A percentile compares a stretch with the other conserved stretches of the same genome.
These are phyloP conservation scores for Leersia perrieri DNA, from an alignment of 176 grass and related monocot genomes.

Conservation along the genomic window DNA sequence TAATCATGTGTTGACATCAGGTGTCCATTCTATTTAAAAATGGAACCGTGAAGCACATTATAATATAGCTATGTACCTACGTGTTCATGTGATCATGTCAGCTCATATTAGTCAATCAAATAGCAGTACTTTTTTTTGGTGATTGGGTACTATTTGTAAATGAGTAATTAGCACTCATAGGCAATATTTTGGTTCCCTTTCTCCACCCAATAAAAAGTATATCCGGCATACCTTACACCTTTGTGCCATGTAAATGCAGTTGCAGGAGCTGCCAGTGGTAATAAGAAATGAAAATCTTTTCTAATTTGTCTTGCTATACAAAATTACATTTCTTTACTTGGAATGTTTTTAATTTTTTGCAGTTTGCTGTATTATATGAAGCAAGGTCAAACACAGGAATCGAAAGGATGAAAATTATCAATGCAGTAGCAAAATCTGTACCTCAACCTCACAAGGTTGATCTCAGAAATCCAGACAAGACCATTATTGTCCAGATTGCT, in stretches of 20 bases:
- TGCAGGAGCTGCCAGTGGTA: background rate
- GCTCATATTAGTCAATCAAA: background rate
- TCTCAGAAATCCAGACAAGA: conserved; percentile 83
- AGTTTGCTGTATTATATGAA: conserved; percentile 94
- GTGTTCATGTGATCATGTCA: background rate
- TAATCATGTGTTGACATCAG: background rate
- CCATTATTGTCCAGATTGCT: conserved; percentile 82
- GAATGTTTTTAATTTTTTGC: conserved; percentile 31
- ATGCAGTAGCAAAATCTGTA: conserved; percentile 85
- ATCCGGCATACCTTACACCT: background rate
- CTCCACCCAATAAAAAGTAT: background rate
- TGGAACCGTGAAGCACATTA: background rate
- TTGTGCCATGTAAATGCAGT: background rate
- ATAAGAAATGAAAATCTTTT: conserved; percentile 1
- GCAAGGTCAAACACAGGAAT: conserved; percentile 93
- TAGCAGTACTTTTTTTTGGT: conserved; percentile 16
- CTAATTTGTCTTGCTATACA: conserved; percentile 17
- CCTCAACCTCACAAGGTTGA: conserved; percentile 89
- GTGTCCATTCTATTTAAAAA: background rate
- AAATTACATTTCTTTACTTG: conserved; percentile 18
- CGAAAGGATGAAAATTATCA: conserved; percentile 97
- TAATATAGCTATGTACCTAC: background rate
- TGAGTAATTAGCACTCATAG: background rate
- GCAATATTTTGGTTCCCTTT: conserved; percentile 1
- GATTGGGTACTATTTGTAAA: background rate